Percentiles rank a stretch among this genome's conserved stretches.
These are phyloP conservation scores for Neocatenulostroma microsporum DNA, from an alignment of 2,329 filamentous ascomycete genomes.

Conservation along the genomic window DNA sequence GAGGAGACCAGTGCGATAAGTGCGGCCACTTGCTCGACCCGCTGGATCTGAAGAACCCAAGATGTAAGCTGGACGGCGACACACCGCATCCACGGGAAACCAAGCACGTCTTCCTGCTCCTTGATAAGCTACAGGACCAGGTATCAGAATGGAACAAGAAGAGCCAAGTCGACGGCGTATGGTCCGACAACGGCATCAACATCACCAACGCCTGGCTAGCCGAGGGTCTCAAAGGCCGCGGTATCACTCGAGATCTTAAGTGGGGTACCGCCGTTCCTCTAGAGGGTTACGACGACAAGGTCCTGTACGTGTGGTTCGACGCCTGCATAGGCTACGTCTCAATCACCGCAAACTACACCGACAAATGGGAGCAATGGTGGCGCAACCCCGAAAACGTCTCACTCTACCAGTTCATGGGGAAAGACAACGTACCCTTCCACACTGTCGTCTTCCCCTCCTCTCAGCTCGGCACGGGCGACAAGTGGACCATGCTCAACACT, in stretches of 20 bases:
- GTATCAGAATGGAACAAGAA: constrained; percentile 71
- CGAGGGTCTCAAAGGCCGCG: constrained; percentile 75
- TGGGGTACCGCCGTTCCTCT: constrained; percentile 67
- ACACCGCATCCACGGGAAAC: constrained; percentile 73
- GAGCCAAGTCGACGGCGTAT: constrained; percentile 64
- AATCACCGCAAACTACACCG: constrained; percentile 83
- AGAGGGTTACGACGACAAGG: constrained; percentile 62
- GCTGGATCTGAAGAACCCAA: constrained; percentile 64
- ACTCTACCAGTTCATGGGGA: constrained; percentile 94
- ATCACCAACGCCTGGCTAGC: constrained; percentile 77
- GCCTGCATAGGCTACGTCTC: constrained; percentile 93
- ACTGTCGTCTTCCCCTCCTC: constrained; percentile 85
- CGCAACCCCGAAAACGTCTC: constrained; percentile 78
- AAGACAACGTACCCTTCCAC: constrained; percentile 82
- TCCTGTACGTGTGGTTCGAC: constrained; percentile 91
- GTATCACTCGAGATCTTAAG: constrained; percentile 85
- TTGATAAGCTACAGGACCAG: constrained; percentile 72
- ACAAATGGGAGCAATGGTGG: constrained; percentile 93
- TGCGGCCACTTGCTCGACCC: constrained; percentile 43
- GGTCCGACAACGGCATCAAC: constrained; percentile 65
- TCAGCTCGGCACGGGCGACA: constrained; percentile 73
- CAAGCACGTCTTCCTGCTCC: constrained; percentile 81
- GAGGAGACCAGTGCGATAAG: constrained; percentile 49
- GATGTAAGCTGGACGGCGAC: constrained; percentile 83
- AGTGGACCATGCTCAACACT: constrained; percentile 84